phyloP scores from a whole-genome alignment of 768 basidiomycete genomes.

The Boletus fagicola region DNA sequence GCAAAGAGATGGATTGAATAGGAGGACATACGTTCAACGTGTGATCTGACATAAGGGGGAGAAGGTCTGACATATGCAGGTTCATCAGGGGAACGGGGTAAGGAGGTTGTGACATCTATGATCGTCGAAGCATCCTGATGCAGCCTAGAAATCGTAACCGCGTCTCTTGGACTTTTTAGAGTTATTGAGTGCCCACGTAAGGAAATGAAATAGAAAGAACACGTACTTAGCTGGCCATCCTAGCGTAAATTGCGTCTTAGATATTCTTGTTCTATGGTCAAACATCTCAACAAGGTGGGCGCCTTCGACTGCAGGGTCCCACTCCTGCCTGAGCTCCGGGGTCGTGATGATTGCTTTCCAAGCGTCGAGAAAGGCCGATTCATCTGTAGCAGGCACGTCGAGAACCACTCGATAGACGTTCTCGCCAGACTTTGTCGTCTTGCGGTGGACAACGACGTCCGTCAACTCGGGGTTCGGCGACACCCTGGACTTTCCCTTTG shows the following conservation, averaged over 20 bases:
- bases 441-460: constrained; percentile 79
- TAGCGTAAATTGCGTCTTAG: constrained; percentile 86
- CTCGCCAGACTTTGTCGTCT: constrained; percentile 65
- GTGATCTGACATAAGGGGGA: constrained; percentile 89
- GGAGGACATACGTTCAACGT: constrained; percentile 61
- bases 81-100: constrained; percentile 87
- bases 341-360: constrained; percentile 83
- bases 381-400: constrained; percentile 67
- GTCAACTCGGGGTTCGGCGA: constrained; percentile 55
- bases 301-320: constrained; percentile 92
- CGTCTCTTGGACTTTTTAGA: constrained; percentile 75
- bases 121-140: constrained; percentile 78
- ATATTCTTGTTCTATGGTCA: constrained; percentile 81
- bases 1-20: constrained; percentile 3
- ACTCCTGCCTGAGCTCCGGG: constrained; percentile 83
- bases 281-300: constrained; percentile 82
- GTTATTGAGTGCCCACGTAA: constrained; percentile 8
- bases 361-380: constrained; percentile 60
- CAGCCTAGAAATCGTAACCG: constrained; percentile 88
- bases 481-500: constrained; percentile 62
- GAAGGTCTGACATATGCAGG: constrained; percentile 88
- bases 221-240: constrained; percentile 97
- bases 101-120: constrained; percentile 89
- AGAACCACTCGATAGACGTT: constrained; percentile 78
- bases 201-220: constrained; percentile 30